Evolutionary conservation across 495 filamentous ascomycete species (phyloP).

Genomic region (Trichocladium uniseriatum): DNA sequence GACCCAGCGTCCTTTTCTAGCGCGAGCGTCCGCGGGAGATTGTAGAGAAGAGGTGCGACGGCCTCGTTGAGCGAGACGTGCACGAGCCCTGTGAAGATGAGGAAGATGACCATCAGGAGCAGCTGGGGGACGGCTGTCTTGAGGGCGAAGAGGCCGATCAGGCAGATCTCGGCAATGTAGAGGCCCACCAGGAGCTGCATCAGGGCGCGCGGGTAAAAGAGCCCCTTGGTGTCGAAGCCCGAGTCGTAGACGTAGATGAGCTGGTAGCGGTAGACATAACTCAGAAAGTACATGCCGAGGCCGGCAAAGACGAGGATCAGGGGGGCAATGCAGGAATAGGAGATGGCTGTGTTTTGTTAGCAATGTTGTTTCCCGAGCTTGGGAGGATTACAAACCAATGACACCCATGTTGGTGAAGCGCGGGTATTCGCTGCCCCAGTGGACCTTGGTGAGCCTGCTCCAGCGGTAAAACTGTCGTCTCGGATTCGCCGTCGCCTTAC

Average conservation of each 20-base stretch:
- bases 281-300: slow-evolving; percentile 68
- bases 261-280: slow-evolving; percentile 80
- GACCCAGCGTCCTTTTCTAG: slow-evolving; percentile 44
- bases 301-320: slow-evolving; percentile 77
- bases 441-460: slow-evolving; percentile 51
- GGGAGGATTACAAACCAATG: slow-evolving; percentile 36
- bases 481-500: slow-evolving; percentile 59
- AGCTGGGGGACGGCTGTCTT: slow-evolving; percentile 58
- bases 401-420: slow-evolving; percentile 68
- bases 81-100: slow-evolving; percentile 65
- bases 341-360: slow-evolving; percentile 45
- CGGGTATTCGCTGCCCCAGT: slow-evolving; percentile 62
- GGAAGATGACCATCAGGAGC: slow-evolving; percentile 61
- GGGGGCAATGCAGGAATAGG: slow-evolving; percentile 83
- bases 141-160: slow-evolving; percentile 77
- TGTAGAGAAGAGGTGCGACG: slow-evolving; percentile 63
- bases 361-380: too few species aligned
- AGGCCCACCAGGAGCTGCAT: slow-evolving; percentile 76
- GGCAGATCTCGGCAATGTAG: slow-evolving; percentile 67
- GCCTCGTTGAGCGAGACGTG: slow-evolving; percentile 71
- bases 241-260: slow-evolving; percentile 72
- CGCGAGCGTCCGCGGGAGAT: slow-evolving; percentile 50
- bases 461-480: slow-evolving; percentile 65
- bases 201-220: slow-evolving; percentile 65
- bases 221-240: slow-evolving; percentile 73